These are phyloP conservation scores for Trichoderma asperelloides DNA, from an alignment of 495 filamentous ascomycete genomes.

Conservation along the genomic window DNA sequence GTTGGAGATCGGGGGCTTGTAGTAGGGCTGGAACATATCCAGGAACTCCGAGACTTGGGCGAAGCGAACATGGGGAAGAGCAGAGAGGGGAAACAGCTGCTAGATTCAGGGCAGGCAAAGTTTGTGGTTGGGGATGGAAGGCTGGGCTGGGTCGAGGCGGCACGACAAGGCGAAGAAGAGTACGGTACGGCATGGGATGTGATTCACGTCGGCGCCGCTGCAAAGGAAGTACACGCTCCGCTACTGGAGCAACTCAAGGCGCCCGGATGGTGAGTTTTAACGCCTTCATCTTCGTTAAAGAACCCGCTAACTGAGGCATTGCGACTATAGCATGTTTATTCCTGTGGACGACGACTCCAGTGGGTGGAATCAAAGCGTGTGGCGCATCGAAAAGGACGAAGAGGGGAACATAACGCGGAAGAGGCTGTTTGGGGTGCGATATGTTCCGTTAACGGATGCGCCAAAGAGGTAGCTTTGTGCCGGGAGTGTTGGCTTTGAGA, in stretches of 20 bases:
- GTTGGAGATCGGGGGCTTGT: slow-evolving; percentile 54
- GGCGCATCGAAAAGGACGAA: slow-evolving; percentile 79
- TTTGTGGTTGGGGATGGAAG: slow-evolving; percentile 81
- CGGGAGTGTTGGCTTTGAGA: neutral
- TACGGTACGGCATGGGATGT: slow-evolving; percentile 60
- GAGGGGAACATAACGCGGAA: slow-evolving; percentile 65
- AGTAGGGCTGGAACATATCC: slow-evolving; percentile 86
- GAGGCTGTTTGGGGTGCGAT: slow-evolving; percentile 75
- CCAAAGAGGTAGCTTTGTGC: slow-evolving; percentile 27
- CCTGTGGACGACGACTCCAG: slow-evolving; percentile 59
- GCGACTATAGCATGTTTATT: slow-evolving; percentile 59
- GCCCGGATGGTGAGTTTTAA: slow-evolving; percentile 49
- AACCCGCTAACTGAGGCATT: slow-evolving; percentile 18
- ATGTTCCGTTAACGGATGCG: slow-evolving; percentile 90
- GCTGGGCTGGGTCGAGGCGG: slow-evolving; percentile 53
- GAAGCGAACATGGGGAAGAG: slow-evolving; percentile 66
- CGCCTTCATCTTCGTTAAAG: too few species aligned
- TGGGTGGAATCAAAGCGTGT: slow-evolving; percentile 63
- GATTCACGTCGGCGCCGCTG: slow-evolving; percentile 92
- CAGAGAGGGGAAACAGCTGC: slow-evolving; percentile 50
- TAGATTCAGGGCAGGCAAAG: slow-evolving; percentile 51
- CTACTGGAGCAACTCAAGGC: slow-evolving; percentile 70
- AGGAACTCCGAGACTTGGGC: slow-evolving; percentile 63
- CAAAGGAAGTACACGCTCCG: slow-evolving; percentile 58
- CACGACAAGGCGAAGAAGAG: slow-evolving; percentile 25